Evolutionary conservation across 1,139 yeast species (phyloP).

Genomic region (Hemisphaericaspora xylanilytica): DNA sequence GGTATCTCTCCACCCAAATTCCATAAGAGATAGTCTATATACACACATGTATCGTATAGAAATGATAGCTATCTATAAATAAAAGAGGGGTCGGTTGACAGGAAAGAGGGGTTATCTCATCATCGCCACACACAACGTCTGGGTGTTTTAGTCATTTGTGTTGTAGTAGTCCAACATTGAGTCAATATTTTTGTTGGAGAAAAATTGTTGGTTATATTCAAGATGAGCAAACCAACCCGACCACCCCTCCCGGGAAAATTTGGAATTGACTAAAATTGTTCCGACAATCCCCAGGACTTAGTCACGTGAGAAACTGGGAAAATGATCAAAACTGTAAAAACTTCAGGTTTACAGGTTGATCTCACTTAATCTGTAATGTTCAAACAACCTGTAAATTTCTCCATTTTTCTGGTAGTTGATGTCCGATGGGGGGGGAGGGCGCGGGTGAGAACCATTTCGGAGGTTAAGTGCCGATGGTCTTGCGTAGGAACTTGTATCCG

Average conservation of each 20-base stretch:
- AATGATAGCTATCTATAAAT: no score
- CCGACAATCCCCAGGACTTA: not conserved
- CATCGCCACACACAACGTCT: no score
- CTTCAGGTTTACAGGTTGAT: not conserved
- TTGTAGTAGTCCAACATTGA: no score
- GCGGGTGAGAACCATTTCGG: no score
- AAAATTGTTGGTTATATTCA: not conserved
- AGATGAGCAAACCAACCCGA: not conserved
- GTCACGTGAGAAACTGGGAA: not conserved
- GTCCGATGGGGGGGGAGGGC: not conserved
- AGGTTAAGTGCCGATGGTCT: not conserved
- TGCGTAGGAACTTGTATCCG: conserved; percentile 1
- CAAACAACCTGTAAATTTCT: not conserved
- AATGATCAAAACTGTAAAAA: not conserved
- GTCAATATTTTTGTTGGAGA: no score
- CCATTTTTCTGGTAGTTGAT: not conserved
- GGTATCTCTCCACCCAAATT: no score
- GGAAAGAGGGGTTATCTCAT: no score
- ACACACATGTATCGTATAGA: no score
- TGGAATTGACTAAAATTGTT: no score
- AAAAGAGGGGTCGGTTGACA: no score
- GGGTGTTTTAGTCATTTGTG: no score
- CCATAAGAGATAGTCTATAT: no score
- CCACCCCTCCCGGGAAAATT: not conserved
- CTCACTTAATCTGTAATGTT: not conserved